Base-by-base conservation (phyloP, 2,329 filamentous ascomycete genomes). In the Metarhizium humberi region DNA sequence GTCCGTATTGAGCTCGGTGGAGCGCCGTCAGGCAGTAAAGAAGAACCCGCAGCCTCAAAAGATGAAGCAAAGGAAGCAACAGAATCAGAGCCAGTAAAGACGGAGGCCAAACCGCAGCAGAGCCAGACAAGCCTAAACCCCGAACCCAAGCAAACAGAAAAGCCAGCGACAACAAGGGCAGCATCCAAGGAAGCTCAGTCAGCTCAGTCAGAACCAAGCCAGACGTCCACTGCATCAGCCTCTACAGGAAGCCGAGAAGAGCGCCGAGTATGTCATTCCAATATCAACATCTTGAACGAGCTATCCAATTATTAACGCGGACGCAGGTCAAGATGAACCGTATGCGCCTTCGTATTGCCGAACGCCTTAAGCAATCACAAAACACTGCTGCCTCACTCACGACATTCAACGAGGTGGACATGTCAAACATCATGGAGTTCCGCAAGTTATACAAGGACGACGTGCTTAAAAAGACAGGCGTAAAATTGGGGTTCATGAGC, bases 401-500 rank as follows among this genome's bases (percentile, higher is more conserved):
- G 50, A 99, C 94, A 30, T 99, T 99, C 81, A 96, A 99, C 73
- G 92, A 97, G 74, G 94, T 99, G 58, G 94, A 99, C 72, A 99
- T 99, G 94, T 95, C 92, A 36, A 90, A 88, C 25, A 79, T 99
- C 51, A 96, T 97, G 87, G 90, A 96, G 60, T 92, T 99, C 78
- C 88, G 94, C 64, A 96, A 95, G 73, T 79, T 91, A 50, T 97
- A 97, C 82, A 97, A 97, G 79, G 92, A 97, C 57, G 92, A 96
- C 57, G 78, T 96, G 25, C 78, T 97, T 56, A 96, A 97, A 81
- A 95, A 92, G 79, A 94, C 90, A 10, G 92, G 92, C 48, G 88
- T 97, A 56, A 99, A 97, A 79, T 86, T 99, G 54, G 94, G 94
- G n/a, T 99, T 97, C 78, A 97, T 99, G 92, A 94, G 91, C 71